Conservation (phyloP, 2,329 filamentous ascomycete genomes). For the Lachnellula subtilissima region DNA sequence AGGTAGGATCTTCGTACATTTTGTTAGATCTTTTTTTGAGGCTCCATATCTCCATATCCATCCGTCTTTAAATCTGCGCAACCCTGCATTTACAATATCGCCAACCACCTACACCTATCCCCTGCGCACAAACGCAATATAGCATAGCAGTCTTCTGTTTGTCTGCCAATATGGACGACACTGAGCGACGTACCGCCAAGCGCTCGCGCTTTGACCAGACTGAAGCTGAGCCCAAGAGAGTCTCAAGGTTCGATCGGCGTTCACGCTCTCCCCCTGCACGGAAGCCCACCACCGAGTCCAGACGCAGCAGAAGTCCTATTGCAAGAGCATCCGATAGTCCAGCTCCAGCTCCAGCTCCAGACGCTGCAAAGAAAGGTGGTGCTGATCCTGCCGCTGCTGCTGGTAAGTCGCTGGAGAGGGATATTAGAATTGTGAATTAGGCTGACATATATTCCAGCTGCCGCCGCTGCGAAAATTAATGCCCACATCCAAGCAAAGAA, state of each 20-base stretch:
- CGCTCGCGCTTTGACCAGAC: slow-evolving; percentile 93
- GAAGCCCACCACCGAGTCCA: slow-evolving; percentile 53
- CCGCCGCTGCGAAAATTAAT: slow-evolving; percentile 84
- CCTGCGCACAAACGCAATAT: too few relatives aligned
- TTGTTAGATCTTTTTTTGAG: too few relatives aligned
- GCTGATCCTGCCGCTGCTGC: slow-evolving; percentile 73
- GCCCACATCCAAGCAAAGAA: slow-evolving; percentile 80
- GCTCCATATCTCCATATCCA: too few relatives aligned
- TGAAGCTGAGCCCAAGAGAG: slow-evolving; percentile 69
- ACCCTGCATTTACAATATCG: too few relatives aligned
- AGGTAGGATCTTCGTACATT: too few relatives aligned
- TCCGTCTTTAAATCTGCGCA: too few relatives aligned
- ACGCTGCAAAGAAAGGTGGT: slow-evolving; percentile 38
- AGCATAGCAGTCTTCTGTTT: neutral
- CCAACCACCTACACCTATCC: too few relatives aligned
- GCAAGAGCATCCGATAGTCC: slow-evolving; percentile 35
- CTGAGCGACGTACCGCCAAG: slow-evolving; percentile 68
- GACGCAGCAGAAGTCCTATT: slow-evolving; percentile 78
- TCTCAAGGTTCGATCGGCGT: slow-evolving; percentile 84
- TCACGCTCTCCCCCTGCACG: slow-evolving; percentile 73
- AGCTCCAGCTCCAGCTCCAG: slow-evolving; percentile 31
- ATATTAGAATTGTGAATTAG: neutral
- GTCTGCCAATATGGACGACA: slow-evolving; percentile 62
- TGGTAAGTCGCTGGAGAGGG: slow-evolving; percentile 46
- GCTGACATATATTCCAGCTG: slow-evolving; percentile 50